These are phyloP conservation scores for Malus hybrid DNA, from an alignment of 331 rosid species.

Conservation along the genomic window DNA sequence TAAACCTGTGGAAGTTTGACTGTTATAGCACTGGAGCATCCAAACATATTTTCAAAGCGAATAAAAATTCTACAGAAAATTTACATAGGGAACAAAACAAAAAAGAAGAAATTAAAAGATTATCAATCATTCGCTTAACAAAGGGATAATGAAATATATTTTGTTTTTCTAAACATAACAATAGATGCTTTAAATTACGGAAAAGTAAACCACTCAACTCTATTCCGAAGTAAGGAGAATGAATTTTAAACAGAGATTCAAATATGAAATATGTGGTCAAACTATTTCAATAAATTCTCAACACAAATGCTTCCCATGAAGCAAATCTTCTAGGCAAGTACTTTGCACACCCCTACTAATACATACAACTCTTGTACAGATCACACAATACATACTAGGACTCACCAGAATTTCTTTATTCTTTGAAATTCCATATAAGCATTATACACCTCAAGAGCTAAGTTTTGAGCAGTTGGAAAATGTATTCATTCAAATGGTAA, in stretches of 20 bases:
- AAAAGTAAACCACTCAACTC: background rate
- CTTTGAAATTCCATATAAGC: background rate
- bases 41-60: background rate
- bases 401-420: too few species aligned
- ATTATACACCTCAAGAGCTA: background rate
- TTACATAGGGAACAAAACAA: background rate
- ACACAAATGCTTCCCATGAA: background rate
- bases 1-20: conserved; percentile 49
- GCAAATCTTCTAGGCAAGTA: background rate
- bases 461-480: background rate
- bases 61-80: background rate
- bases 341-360: background rate
- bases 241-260: background rate
- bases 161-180: background rate
- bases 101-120: background rate
- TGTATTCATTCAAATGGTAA: background rate
- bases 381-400: background rate
- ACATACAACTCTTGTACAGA: background rate
- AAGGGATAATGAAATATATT: background rate
- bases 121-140: background rate
- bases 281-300: background rate
- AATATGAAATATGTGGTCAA: background rate
- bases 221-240: background rate
- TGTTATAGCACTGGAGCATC: background rate
- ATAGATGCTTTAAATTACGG: background rate